A percentile compares a stretch with the other conserved stretches of the same genome.
Conservation (phyloP, 176 grass and related monocot species). For the Zea mays region DNA sequence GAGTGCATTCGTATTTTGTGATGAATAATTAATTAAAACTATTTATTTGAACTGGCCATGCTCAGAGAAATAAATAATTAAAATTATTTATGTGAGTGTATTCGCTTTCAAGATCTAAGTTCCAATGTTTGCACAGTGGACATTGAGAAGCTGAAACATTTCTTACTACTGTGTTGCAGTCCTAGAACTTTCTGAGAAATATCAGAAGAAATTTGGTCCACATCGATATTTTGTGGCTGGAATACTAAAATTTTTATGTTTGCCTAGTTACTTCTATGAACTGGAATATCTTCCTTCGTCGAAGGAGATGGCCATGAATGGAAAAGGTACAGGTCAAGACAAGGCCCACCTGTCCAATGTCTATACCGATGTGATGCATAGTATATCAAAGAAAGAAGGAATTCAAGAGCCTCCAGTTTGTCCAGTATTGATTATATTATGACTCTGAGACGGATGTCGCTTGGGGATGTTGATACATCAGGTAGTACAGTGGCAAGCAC, state of each 20-base stretch:
- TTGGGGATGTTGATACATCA: constrained; percentile 53
- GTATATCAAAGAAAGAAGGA: too few species aligned
- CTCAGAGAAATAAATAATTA: too few species aligned
- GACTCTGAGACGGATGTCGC: constrained; percentile 70
- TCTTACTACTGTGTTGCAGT: constrained; percentile 57
- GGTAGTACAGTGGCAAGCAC: constrained; percentile 61
- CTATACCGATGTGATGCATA: too few species aligned
- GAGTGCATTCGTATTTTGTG: too few species aligned
- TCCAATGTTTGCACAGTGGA: constrained; percentile 3
- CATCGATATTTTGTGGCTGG: constrained; percentile 93
- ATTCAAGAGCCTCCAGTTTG: too few species aligned
- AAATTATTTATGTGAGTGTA: too few species aligned
- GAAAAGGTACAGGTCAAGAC: constrained; percentile 47
- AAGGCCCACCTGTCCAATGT: constrained; percentile 49
- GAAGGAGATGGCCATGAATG: constrained; percentile 45
- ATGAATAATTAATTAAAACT: too few species aligned
- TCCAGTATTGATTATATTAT: too few species aligned
- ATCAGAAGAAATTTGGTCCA: constrained; percentile 87
- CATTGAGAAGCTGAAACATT: neutral
- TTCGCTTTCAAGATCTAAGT: too few species aligned
- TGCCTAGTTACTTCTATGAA: constrained; percentile 89
- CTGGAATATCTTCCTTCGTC: constrained; percentile 83
- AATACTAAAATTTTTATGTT: constrained; percentile 84
- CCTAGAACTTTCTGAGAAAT: constrained; percentile 91
- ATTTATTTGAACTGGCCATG: too few species aligned